Evolutionary conservation across 2,329 filamentous ascomycete genomes (phyloP).

Genomic region (Fusarium camptoceras): DNA sequence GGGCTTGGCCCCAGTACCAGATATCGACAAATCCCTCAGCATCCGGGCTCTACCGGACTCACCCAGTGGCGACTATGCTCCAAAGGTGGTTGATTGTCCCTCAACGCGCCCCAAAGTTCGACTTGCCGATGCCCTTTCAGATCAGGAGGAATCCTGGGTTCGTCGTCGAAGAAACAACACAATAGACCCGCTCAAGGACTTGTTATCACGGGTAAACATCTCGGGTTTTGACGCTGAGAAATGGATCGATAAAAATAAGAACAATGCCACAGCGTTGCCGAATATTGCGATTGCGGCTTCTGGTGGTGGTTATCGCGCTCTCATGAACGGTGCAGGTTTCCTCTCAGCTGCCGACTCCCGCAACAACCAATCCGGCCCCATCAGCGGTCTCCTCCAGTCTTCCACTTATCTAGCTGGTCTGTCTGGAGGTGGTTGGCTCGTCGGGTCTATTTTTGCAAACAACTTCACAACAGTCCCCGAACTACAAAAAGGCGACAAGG

Average conservation of each 20-base stretch:
- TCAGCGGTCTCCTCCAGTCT: conserved; percentile 84
- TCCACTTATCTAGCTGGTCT: conserved; percentile 84
- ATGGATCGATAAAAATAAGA: conserved; percentile 68
- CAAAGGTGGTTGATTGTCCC: conserved; percentile 76
- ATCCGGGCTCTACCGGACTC: conserved; percentile 21
- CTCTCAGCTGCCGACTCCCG: conserved; percentile 82
- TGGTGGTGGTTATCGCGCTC: conserved; percentile 85
- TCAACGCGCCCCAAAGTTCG: conserved; percentile 74
- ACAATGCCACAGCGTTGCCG: conserved; percentile 54
- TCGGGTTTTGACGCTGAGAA: conserved; percentile 76
- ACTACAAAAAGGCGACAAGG: conserved; percentile 48
- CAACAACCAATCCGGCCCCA: conserved; percentile 65
- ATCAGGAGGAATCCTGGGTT: conserved; percentile 80
- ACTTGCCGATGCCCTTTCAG: conserved; percentile 69
- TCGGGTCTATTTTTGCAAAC: conserved; percentile 83
- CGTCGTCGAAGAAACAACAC: conserved; percentile 77
- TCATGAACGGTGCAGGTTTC: conserved; percentile 85
- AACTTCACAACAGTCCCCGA: conserved; percentile 75
- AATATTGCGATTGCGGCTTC: conserved; percentile 82
- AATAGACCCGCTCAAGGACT: conserved; percentile 75
- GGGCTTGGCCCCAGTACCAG: background rate
- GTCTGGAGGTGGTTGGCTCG: conserved; percentile 85
- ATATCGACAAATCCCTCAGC: background rate
- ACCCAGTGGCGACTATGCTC: conserved; percentile 67
- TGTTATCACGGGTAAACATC: conserved; percentile 79